Evolutionary conservation across 495 filamentous ascomycete genomes (phyloP), one percentile per base, ranked within the genome.

Genomic region (Trichoderma virens): DNA sequence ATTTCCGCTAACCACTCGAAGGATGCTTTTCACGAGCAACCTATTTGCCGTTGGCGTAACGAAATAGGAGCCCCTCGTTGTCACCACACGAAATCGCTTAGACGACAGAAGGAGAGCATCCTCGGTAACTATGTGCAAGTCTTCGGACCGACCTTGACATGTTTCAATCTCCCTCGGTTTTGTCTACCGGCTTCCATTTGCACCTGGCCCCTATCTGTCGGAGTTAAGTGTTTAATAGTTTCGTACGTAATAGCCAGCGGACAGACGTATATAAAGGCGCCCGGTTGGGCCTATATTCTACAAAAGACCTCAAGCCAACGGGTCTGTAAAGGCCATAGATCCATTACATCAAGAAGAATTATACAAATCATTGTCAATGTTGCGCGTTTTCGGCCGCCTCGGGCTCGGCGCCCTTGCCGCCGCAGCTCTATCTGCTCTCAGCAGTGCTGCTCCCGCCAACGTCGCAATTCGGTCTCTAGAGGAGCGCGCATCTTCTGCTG

Each of bases 351-450:
- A 27, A 6, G 13, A 6, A 35, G 34, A 6, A 35, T 35, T 30
- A 56, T 3, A 14, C 16, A 31, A 0, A 56, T 13, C 20, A 9
- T 9, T 27, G 51, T 16, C 25, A 25, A 56, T 28, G 51, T 27
- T 30, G 2, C 9, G 13, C 11, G 7, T 30, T 13, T 9, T 56
- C 20, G 23, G 51, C 25, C 51, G 51, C 14, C 51, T 56, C 11
- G 51, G 51, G 51, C 25, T 56, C 13, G 51, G 51, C 20, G 51
- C 51, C 51, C 51, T 56, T 56, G 51, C 25, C 13, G 51, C 51
- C 13, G 25, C 51, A 31, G 51, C 51, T 16, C 20, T 56, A 11
- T 56, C 51, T 18, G 28, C 51, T 30, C 51, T 56, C 23, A 8
- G 23, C 8, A 30, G 25, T 23, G 43, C 43, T 23, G 43, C 43